A percentile compares a stretch with the other conserved stretches of the same genome.
phyloP scores from a whole-genome alignment of 352 stramenopile genomes.

The Globisporangium nodosum region DNA sequence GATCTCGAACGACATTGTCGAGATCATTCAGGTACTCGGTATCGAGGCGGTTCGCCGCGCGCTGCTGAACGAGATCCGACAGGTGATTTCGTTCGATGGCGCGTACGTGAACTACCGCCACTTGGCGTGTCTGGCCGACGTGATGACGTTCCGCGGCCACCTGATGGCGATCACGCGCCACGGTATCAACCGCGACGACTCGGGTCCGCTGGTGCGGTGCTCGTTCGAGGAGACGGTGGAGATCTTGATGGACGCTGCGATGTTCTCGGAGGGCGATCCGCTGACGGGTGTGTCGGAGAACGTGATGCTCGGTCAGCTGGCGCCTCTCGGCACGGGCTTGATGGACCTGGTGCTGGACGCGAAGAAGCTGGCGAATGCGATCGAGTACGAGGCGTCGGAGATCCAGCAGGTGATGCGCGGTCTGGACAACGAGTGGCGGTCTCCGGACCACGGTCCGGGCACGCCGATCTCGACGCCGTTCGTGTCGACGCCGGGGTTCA shows the following conservation, averaged over 20 bases:
- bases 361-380: conserved; percentile 96
- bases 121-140: conserved; percentile 96
- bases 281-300: conserved; percentile 98
- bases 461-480: conserved; percentile 86
- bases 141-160: conserved; percentile 98
- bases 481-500: conserved; percentile 80
- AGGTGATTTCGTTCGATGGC: conserved; percentile 99
- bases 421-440: conserved; percentile 90
- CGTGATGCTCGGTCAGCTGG: conserved; percentile 97
- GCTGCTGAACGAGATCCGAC: conserved; percentile 95
- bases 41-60: conserved; percentile 88
- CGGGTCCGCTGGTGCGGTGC: conserved; percentile 95
- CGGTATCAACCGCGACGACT: conserved; percentile 99
- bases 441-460: conserved; percentile 64
- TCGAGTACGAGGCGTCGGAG: conserved; percentile 94
- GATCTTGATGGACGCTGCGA: conserved; percentile 98
- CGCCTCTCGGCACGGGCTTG: conserved; percentile 94
- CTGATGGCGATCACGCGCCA: conserved; percentile 98
- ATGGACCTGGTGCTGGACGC: conserved; percentile 98
- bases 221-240: conserved; percentile 99
- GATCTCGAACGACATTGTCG: conserved; percentile 99
- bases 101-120: conserved; percentile 99
- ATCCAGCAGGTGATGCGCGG: conserved; percentile 89
- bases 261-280: conserved; percentile 96
- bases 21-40: conserved; percentile 97